phyloP scores from a whole-genome alignment of 352 stramenopile species.

The Pythium periplocum region DNA sequence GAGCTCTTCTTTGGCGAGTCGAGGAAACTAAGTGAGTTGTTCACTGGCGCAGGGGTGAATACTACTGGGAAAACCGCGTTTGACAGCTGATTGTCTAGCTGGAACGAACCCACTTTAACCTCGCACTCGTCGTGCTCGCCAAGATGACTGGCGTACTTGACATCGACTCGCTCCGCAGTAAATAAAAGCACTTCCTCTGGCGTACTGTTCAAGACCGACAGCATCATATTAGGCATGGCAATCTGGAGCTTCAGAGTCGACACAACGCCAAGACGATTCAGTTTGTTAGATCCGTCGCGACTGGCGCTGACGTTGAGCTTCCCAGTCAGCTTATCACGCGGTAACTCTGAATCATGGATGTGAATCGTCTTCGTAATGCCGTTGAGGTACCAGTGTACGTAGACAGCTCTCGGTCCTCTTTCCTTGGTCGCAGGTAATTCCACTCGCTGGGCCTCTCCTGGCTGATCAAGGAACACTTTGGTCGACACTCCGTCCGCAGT shows the following conservation, averaged over 20 bases:
- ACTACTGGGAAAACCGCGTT: conserved; percentile 77
- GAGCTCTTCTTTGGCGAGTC: conserved; percentile 13
- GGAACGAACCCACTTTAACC: conserved; percentile 74
- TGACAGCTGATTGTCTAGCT: conserved; percentile 79
- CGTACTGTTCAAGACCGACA: conserved; percentile 71
- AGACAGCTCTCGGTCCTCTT: conserved; percentile 27
- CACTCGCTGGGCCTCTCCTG: conserved; percentile 53
- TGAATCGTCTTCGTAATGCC: conserved; percentile 81
- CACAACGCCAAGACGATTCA: conserved; percentile 1
- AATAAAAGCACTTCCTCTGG: conserved; percentile 75
- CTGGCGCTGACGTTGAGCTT: conserved; percentile 24
- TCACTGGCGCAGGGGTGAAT: conserved; percentile 65
- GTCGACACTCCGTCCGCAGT: conserved; percentile 32
- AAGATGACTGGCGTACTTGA: conserved; percentile 58
- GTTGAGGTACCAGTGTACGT: conserved; percentile 79
- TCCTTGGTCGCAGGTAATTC: conserved; percentile 43
- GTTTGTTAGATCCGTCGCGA: not conserved
- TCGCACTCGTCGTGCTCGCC: conserved; percentile 80
- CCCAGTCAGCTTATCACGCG: conserved; percentile 61
- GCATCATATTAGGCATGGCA: conserved; percentile 50
- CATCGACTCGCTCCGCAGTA: conserved; percentile 56
- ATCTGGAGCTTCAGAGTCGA: conserved; percentile 55
- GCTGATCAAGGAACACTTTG: conserved; percentile 71
- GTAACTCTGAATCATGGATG: conserved; percentile 55
- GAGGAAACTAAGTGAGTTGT: conserved; percentile 15